Evolutionary conservation across 2,329 filamentous ascomycete species (phyloP).

Genomic region (Didymella glomerata): DNA sequence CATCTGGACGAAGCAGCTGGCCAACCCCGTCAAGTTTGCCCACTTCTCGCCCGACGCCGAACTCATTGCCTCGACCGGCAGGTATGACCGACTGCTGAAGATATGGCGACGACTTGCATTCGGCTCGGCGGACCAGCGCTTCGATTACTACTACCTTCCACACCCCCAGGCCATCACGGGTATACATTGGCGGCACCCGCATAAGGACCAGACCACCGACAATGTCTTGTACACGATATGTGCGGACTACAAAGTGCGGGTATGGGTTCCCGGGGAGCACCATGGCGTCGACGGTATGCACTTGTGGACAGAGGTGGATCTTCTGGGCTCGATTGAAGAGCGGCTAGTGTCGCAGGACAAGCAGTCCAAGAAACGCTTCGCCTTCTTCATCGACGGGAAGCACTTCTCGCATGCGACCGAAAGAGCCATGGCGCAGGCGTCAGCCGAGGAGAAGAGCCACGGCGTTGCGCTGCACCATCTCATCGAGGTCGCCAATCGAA

Average conservation of each 20-base stretch:
- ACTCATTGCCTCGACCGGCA: conserved; percentile 82
- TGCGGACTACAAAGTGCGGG: conserved; percentile 77
- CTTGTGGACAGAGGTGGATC: conserved; percentile 82
- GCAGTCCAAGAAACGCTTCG: conserved; percentile 65
- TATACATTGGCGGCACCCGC: conserved; percentile 84
- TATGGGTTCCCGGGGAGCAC: conserved; percentile 83
- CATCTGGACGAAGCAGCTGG: conserved; percentile 78
- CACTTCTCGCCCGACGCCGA: conserved; percentile 85
- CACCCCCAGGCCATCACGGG: conserved; percentile 83
- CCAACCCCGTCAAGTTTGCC: conserved; percentile 77
- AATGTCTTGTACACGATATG: conserved; percentile 93
- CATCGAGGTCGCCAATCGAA: conserved; percentile 83
- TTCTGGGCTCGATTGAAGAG: conserved; percentile 73
- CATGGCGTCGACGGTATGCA: conserved; percentile 76
- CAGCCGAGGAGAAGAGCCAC: conserved; percentile 68
- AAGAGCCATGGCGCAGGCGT: conserved; percentile 71
- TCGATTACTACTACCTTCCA: conserved; percentile 89
- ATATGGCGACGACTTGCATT: conserved; percentile 91
- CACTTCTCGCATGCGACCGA: conserved; percentile 83
- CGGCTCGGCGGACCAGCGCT: conserved; percentile 81
- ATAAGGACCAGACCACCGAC: conserved; percentile 77
- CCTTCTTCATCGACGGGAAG: conserved; percentile 82
- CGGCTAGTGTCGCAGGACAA: conserved; percentile 54
- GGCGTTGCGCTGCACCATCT: conserved; percentile 80
- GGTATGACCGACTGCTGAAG: conserved; percentile 84